These are phyloP conservation scores for Mycosarcoma maydis DNA, from an alignment of 1,284 basidiomycete species.

Conservation along the genomic window DNA sequence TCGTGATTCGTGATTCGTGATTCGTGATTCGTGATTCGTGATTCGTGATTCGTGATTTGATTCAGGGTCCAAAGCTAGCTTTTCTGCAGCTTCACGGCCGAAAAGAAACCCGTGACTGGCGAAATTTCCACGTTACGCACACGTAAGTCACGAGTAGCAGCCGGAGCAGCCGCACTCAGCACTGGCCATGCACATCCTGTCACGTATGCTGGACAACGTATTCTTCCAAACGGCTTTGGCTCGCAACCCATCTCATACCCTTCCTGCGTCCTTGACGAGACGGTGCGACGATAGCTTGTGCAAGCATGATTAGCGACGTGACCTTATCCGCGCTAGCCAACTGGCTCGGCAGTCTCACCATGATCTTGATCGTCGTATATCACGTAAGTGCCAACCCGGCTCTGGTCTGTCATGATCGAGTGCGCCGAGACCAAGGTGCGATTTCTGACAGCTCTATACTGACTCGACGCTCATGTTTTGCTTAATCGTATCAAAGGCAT, in stretches of 20 bases:
- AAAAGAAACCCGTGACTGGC: slow-evolving; percentile 11
- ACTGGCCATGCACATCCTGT: no score
- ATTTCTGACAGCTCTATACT: no score
- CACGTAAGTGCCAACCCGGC: slow-evolving; percentile 48
- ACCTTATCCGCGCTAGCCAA: slow-evolving; percentile 60
- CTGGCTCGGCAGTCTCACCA: slow-evolving; percentile 61
- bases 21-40: no score
- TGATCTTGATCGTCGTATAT: slow-evolving; percentile 61
- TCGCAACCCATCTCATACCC: not conserved
- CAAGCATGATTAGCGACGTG: slow-evolving; percentile 59
- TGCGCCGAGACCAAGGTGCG: no score
- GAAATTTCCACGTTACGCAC: not conserved
- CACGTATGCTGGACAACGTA: no score
- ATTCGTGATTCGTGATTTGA: no score
- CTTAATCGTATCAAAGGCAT: no score
- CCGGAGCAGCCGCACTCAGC: no score
- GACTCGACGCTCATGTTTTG: no score
- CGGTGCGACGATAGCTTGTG: not conserved
- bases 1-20: no score
- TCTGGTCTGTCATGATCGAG: not conserved
- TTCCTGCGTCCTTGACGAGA: not conserved
- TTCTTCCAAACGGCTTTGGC: no score
- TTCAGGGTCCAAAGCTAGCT: slow-evolving; percentile 24
- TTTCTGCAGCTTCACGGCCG: slow-evolving; percentile 17
- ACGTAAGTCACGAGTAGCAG: no score